Evolutionary conservation across 495 filamentous ascomycete genomes (phyloP).

Genomic region (Penicillium desertorum): DNA sequence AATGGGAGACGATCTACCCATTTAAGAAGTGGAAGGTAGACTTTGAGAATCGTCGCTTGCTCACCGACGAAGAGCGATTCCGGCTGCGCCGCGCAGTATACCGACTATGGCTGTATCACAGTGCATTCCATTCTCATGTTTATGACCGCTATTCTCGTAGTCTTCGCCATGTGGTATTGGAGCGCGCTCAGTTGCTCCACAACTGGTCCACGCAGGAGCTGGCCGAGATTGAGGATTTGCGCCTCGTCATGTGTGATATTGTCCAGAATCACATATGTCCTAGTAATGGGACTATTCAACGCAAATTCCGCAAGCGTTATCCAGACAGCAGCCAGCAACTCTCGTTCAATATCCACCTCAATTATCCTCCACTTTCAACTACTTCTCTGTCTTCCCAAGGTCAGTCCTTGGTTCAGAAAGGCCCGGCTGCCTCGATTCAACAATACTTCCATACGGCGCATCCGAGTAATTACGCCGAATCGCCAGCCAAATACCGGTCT

Average conservation of each 20-base stretch:
- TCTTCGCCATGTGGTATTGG: constrained; percentile 41
- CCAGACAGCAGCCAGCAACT: constrained; percentile 50
- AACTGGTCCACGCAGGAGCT: constrained; percentile 56
- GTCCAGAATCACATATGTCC: constrained; percentile 58
- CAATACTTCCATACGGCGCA: constrained; percentile 29
- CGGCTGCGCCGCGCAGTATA: constrained; percentile 67
- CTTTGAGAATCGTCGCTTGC: constrained; percentile 60
- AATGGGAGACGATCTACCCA: constrained; percentile 69
- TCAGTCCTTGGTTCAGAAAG: constrained; percentile 8
- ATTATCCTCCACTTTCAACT: constrained; percentile 38
- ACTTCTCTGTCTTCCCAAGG: constrained; percentile 4
- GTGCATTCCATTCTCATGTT: constrained; percentile 53
- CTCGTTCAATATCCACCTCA: constrained; percentile 55
- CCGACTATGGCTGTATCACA: constrained; percentile 64
- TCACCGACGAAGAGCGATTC: constrained; percentile 55
- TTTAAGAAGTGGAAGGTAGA: constrained; percentile 62
- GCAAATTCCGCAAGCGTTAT: constrained; percentile 56
- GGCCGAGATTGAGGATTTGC: constrained; percentile 57
- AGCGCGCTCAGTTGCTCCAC: constrained; percentile 55
- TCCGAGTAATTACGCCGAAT: constrained; percentile 20
- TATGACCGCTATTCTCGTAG: constrained; percentile 51
- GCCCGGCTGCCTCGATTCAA: constrained; percentile 12
- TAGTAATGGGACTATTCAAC: constrained; percentile 58
- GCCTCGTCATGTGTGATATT: constrained; percentile 49
- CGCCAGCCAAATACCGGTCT: constrained; percentile 32